These are phyloP conservation scores for Calonectria leucothoes DNA, from an alignment of 2,329 filamentous ascomycete species.

Conservation along the genomic window DNA sequence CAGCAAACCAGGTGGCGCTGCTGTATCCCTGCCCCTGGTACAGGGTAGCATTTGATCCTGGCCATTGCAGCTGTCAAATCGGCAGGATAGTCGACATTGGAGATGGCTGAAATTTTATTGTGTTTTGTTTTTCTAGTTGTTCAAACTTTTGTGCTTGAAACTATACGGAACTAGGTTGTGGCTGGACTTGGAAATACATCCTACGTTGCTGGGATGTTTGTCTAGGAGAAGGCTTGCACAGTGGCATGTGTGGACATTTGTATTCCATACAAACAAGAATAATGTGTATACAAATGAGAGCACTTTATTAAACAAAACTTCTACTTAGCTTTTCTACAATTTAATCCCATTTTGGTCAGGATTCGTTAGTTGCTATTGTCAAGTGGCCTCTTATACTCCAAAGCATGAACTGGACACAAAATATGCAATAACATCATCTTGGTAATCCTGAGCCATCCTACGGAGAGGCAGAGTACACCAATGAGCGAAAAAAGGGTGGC, in stretches of 20 bases:
- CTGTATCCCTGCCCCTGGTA: neutral
- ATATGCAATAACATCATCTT: neutral
- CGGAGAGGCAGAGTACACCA: neutral
- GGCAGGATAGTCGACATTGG: neutral
- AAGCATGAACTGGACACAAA: neutral
- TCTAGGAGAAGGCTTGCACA: too few species aligned
- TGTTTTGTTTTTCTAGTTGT: neutral
- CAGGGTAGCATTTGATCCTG: conserved; percentile 3
- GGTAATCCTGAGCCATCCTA: neutral
- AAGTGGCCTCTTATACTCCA: too few species aligned
- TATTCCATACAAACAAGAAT: too few species aligned
- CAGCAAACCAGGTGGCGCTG: neutral
- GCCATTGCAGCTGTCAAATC: neutral
- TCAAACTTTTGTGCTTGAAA: neutral
- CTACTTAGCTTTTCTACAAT: too few species aligned
- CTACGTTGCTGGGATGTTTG: too few species aligned
- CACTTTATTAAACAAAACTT: neutral
- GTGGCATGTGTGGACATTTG: too few species aligned
- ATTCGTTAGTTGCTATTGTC: too few species aligned
- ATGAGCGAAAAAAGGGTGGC: neutral
- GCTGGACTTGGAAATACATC: too few species aligned
- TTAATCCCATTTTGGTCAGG: too few species aligned
- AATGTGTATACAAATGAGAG: neutral
- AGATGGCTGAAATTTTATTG: neutral
- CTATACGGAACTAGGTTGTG: too few species aligned